Evolutionary conservation across 1,284 basidiomycete species (phyloP), one percentile per base, ranked within the genome.

Genomic region (Schizophyllum amplum): DNA sequence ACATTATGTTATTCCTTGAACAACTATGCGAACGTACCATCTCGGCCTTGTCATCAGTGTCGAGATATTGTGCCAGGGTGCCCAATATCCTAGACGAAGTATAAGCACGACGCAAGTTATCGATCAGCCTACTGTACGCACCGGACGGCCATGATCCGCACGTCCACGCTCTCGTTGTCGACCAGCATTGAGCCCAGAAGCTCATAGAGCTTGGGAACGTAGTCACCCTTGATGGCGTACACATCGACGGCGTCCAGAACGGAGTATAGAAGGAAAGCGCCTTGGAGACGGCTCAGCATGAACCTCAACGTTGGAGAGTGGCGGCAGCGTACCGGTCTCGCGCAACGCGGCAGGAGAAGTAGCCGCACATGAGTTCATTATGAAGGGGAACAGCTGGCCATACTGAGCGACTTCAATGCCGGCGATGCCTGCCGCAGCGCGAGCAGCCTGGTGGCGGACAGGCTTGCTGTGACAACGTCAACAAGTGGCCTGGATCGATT

Each of bases 391-490:
- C 85, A 82, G 60, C 86, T 83, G 57, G 82, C 71, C 27, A 13
- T 33, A 33, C 27, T 33, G 27, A 24, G 90, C 85, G 59, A 98
- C 81, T 71, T 99, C 97, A 67, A 93, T 83, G 61, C 86, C 82
- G 46, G 96, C 97, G 72, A 99, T 92, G 59, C 94, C 90, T 53
- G 95, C 92, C 62, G 99, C 85, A 60, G 97, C 91, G 56, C 96
- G 92, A 24, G 95, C 92, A 56, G 91, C 84, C 13, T 93, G 87
- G 70, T 94, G 92, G 60, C 92, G 90, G 61, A 94, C 92, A 58
- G 94, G 84, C 60, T 90, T 83, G 62, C 92, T 95, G 63, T 2
- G 49, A 47, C 54, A 54, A 54, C 59, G 42, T 58, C 54, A 59
- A 59, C 61, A 62, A 53, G 54, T 59, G 51, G 48, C 25, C 26